phyloP scores from a whole-genome alignment of 805 yeast species.

The Yarrowia sp. region DNA sequence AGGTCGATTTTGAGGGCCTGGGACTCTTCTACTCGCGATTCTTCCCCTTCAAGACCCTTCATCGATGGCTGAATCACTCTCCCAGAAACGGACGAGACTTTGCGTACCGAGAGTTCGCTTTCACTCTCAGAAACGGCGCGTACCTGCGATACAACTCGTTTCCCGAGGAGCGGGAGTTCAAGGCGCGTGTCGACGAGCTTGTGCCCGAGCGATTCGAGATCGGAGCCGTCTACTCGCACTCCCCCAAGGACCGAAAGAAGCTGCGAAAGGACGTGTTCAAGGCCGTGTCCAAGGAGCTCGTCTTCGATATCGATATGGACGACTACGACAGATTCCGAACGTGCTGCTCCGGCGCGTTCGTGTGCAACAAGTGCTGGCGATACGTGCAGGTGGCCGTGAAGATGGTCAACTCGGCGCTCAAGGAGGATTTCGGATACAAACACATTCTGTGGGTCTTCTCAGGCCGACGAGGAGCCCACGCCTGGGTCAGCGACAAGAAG shows the following conservation, averaged over 20 bases:
- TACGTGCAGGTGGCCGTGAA: constrained; percentile 82
- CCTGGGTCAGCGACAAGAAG: constrained; percentile 89
- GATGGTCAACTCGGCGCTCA: constrained; percentile 65
- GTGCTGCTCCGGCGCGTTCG: constrained; percentile 81
- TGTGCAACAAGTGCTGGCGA: constrained; percentile 90
- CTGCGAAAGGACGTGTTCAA: constrained; percentile 72
- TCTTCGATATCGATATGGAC: constrained; percentile 95
- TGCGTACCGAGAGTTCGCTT: constrained; percentile 89
- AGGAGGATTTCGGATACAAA: constrained; percentile 85
- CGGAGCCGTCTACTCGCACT: constrained; percentile 85
- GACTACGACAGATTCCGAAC: constrained; percentile 94
- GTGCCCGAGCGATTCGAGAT: constrained; percentile 91
- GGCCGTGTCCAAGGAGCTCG: constrained; percentile 82
- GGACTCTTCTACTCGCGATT: constrained; percentile 41
- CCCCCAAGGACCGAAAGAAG: constrained; percentile 77
- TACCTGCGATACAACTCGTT: constrained; percentile 88
- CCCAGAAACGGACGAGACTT: constrained; percentile 73
- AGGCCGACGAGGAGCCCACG: constrained; percentile 98
- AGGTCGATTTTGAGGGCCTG: constrained; percentile 6
- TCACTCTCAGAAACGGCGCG: constrained; percentile 81
- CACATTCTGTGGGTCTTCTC: constrained; percentile 93
- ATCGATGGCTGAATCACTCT: constrained; percentile 86
- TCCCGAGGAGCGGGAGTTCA: constrained; percentile 64
- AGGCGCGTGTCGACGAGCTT: constrained; percentile 65
- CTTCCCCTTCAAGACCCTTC: constrained; percentile 75